Conservation (phyloP, 2,329 filamentous ascomycete genomes). For the Colletotrichum destructivum region DNA sequence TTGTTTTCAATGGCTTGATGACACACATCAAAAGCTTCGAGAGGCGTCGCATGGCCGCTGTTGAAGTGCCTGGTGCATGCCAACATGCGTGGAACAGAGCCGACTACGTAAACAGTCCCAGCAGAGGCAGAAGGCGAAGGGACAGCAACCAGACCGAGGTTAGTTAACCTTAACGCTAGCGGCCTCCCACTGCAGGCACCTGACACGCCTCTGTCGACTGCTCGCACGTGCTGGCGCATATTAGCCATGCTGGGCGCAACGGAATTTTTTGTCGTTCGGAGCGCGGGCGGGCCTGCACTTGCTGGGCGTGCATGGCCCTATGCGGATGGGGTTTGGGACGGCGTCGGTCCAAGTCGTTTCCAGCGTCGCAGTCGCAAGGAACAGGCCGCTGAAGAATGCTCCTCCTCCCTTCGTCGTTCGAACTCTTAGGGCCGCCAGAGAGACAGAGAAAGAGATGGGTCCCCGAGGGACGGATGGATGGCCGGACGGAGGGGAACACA, state of each 20-base stretch:
- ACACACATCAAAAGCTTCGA: not conserved
- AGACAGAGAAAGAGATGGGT: not conserved
- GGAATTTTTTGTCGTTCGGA: slow-evolving; percentile 28
- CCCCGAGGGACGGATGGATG: slow-evolving; percentile 21
- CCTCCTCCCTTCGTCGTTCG: slow-evolving; percentile 39
- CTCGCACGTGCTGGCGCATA: slow-evolving; percentile 35
- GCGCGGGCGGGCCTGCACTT: slow-evolving; percentile 14
- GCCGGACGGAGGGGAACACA: no score
- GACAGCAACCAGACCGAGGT: slow-evolving; percentile 34
- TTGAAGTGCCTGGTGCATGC: slow-evolving; percentile 5
- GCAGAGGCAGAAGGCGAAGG: slow-evolving; percentile 18
- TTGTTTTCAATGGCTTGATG: slow-evolving; percentile 18
- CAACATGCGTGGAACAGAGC: not conserved
- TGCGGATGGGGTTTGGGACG: slow-evolving; percentile 27
- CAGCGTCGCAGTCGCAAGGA: slow-evolving; percentile 39
- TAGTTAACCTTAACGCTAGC: slow-evolving; percentile 42
- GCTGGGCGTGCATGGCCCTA: slow-evolving; percentile 8
- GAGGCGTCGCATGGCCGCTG: slow-evolving; percentile 2
- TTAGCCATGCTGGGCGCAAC: slow-evolving; percentile 11
- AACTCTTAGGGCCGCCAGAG: slow-evolving; percentile 38
- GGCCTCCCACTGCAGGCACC: slow-evolving; percentile 39
- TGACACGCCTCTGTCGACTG: slow-evolving; percentile 41
- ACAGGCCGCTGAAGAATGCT: slow-evolving; percentile 40
- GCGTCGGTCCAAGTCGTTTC: slow-evolving; percentile 27
- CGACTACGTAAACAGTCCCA: slow-evolving; percentile 10